Evolutionary conservation across 768 basidiomycete genomes (phyloP), one percentile per base, ranked within the genome.

Genomic region (Daedaleopsis sinensis): DNA sequence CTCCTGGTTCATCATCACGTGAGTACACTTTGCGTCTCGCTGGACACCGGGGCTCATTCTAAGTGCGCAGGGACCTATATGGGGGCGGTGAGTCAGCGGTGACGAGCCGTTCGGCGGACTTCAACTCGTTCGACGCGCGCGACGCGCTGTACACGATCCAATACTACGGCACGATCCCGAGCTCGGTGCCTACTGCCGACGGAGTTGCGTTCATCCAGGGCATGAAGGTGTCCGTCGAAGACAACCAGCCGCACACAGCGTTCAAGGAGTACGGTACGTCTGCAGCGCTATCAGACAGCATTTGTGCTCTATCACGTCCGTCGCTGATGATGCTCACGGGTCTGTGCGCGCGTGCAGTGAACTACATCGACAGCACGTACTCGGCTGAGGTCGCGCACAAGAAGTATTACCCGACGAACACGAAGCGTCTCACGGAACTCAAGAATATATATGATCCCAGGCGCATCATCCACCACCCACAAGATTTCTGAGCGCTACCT

Each of bases 331-430:
- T 7, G 27, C 27, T 32, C 27, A 32, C 27, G 27, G 27, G 27
- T 32, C 27, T 32, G 27, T 7, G 27, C 27, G 27, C 27, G 27
- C 27, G 4, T 32, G n/a, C 52, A 54, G 54, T 55, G 42, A 55
- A 55, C 42, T 55, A 55, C n/a, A 55, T 55, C 24, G 54, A 55
- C 54, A 55, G 54, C 54, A 55, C 54, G 44, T 55, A 55, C 54
- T 38, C 54, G 4, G 54, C 54, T 3, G 43, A 24, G 13, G 54
- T 43, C 19, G 39, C 54, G 27, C 54, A 55, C 27, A 32, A 43
- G 42, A 38, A 39, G 19, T 55, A 55, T 16, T 55, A 55, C 43
- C 54, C 54, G 13, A 46, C 54, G 44, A 42, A 55, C 27, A 47
- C 54, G 4, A 10, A 13, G 42, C 39, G 44, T 3, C 54, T 55